Evolutionary conservation across 2,329 filamentous ascomycete species (phyloP), one percentile per base, ranked within the genome.

Genomic region (Neophaeococcomyces mojaviensis): DNA sequence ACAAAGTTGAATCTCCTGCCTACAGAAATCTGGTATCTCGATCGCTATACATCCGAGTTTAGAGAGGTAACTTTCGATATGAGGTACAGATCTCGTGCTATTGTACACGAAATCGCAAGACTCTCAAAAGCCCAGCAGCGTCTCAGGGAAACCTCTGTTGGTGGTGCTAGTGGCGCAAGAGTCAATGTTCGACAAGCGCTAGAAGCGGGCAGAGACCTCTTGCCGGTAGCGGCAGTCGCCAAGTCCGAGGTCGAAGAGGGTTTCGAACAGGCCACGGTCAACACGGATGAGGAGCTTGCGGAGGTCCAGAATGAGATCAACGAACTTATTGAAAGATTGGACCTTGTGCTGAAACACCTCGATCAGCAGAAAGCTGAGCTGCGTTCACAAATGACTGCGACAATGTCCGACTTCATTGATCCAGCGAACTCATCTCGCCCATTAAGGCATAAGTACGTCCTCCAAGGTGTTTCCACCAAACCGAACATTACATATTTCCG

Each of bases 381-480:
- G 19, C 56, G 63, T 16, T 63, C 68, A 40, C 61, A 63, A 10
- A 62, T 76, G 18, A 64, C 67, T 26, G 56, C 58, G 33, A 66
- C 73, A 48, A 68, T 71, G 3, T 67, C 65, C 34, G 60, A 65
- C 19, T 68, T 76, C 49, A 76, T 71, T 6, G 64, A 68, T 13
- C 63, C 67, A 5, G 61, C 70, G 5, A 58, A 68, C 22, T 60
- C 60, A 12, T 59, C 64, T 10, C 59, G 68, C 30, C 58, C 65
- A 32, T 68, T 68, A 33, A 57, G 67, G 32, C 47, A 39, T 59
- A 71, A 68, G 40, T 81, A 81, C 56, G 72, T 70, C 1, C 67
- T 82, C 18, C 71, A 73, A 36, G 78, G 78, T 22, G 72, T 81
- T 4, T 75, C 75, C 31, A 81, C 77, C 3, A 69, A 73, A 39